These are phyloP conservation scores for Begonia peltatifolia DNA, from an alignment of 306 rosid species.

Conservation along the genomic window DNA sequence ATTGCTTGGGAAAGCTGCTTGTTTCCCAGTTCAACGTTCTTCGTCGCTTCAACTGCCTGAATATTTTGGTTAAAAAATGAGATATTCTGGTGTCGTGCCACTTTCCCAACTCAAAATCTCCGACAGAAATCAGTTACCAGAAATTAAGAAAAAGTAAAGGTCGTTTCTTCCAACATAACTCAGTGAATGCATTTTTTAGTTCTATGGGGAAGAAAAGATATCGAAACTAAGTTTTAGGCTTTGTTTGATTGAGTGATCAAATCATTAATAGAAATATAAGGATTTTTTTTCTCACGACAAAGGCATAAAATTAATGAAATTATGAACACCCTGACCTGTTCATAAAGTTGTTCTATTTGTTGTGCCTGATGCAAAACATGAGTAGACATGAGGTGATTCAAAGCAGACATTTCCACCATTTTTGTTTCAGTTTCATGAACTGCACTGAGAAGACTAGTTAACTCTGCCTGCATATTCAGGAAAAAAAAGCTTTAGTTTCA, in stretches of 20 bases:
- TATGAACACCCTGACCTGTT: conserved; percentile 39
- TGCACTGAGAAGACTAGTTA: conserved; percentile 60
- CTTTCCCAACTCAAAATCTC: too few species aligned
- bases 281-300: not conserved
- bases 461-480: conserved; percentile 49
- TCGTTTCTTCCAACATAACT: too few species aligned
- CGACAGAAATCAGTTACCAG: too few species aligned
- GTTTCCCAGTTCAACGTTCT: conserved; percentile 84
- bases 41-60: conserved; percentile 96
- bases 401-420: conserved; percentile 98
- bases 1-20: conserved; percentile 85
- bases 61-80: not conserved
- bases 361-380: conserved; percentile 94
- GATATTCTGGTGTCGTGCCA: too few species aligned
- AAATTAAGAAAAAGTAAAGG: too few species aligned
- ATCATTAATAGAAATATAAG: not conserved
- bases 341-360: conserved; percentile 79
- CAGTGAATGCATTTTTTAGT: not conserved
- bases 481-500: conserved; percentile 8
- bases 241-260: too few species aligned
- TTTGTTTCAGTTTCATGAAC: conserved; percentile 92
- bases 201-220: not conserved
- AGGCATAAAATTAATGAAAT: too few species aligned
- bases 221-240: too few species aligned
- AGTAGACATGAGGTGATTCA: conserved; percentile 88